phyloP scores from a whole-genome alignment of 768 basidiomycete genomes.

The Xerocomus spinulosus region DNA sequence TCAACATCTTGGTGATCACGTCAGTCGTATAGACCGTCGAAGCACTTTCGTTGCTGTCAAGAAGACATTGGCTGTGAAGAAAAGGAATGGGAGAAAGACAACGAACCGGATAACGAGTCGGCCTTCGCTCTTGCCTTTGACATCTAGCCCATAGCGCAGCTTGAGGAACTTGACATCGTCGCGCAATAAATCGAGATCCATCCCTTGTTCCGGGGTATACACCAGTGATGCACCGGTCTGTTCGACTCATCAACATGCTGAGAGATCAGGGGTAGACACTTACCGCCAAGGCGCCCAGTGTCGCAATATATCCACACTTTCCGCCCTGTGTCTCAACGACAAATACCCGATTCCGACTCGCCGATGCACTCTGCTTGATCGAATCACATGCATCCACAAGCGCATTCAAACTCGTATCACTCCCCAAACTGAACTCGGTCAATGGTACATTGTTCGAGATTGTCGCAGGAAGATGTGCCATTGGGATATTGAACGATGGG shows the following conservation, averaged over 20 bases:
- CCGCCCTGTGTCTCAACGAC: slow-evolving; percentile 98
- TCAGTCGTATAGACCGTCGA: slow-evolving; percentile 90
- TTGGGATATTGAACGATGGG: slow-evolving; percentile 91
- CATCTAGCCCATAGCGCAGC: slow-evolving; percentile 79
- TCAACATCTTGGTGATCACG: slow-evolving; percentile 88
- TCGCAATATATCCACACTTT: slow-evolving; percentile 91
- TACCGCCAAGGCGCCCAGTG: slow-evolving; percentile 93
- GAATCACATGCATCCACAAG: slow-evolving; percentile 97
- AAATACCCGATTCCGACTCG: slow-evolving; percentile 93
- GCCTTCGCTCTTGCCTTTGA: slow-evolving; percentile 87
- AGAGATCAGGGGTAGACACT: slow-evolving; percentile 28
- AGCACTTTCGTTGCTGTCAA: slow-evolving; percentile 71
- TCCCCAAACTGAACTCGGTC: slow-evolving; percentile 93
- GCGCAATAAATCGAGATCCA: slow-evolving; percentile 74
- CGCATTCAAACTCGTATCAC: slow-evolving; percentile 96
- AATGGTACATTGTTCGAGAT: slow-evolving; percentile 98
- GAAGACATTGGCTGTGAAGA: background rate
- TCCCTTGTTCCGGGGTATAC: slow-evolving; percentile 91
- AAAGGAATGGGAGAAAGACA: background rate
- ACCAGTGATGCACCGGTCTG: slow-evolving; percentile 90
- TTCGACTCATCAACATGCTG: background rate
- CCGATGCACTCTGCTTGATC: slow-evolving; percentile 97
- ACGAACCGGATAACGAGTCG: slow-evolving; percentile 86
- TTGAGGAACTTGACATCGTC: slow-evolving; percentile 86
- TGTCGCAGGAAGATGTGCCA: slow-evolving; percentile 94